phyloP scores from a whole-genome alignment of 2,329 filamentous ascomycete genomes.

The Hypomyces perniciosus region DNA sequence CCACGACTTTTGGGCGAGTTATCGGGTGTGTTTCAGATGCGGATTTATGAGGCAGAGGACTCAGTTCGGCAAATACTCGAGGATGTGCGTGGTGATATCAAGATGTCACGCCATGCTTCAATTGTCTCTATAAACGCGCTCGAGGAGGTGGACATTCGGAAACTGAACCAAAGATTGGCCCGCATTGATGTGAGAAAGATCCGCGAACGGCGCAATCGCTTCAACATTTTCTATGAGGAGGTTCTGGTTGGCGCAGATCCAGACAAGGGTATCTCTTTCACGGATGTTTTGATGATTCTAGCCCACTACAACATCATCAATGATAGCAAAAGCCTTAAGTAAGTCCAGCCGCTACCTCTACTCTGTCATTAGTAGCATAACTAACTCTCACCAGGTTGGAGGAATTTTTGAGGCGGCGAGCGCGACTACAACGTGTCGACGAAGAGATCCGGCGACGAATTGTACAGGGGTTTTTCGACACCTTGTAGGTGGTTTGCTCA shows the following conservation, averaged over 20 bases:
- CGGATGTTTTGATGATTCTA: constrained; percentile 85
- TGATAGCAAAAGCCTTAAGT: constrained; percentile 90
- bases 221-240: constrained; percentile 96
- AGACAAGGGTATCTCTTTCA: constrained; percentile 85
- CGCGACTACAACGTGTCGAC: constrained; percentile 86
- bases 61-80: constrained; percentile 84
- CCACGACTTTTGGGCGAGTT: constrained; percentile 85
- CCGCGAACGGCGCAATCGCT: constrained; percentile 65
- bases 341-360: constrained; percentile 21
- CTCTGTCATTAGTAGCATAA: background rate
- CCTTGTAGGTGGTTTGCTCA: constrained; percentile 50
- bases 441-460: constrained; percentile 87
- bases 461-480: constrained; percentile 94
- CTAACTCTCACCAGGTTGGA: constrained; percentile 57
- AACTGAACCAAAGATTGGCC: constrained; percentile 66
- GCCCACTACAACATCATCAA: constrained; percentile 99
- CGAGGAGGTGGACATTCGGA: constrained; percentile 63
- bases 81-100: constrained; percentile 60
- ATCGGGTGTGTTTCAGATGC: constrained; percentile 94
- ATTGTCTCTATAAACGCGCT: constrained; percentile 44
- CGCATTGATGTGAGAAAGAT: constrained; percentile 71
- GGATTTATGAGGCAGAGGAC: constrained; percentile 87
- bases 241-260: constrained; percentile 89
- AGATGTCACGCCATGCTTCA: constrained; percentile 48
- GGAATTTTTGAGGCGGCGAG: constrained; percentile 86